Evolutionary conservation across 129 eudicot species (phyloP).

Genomic region (Tanacetum coccineum): DNA sequence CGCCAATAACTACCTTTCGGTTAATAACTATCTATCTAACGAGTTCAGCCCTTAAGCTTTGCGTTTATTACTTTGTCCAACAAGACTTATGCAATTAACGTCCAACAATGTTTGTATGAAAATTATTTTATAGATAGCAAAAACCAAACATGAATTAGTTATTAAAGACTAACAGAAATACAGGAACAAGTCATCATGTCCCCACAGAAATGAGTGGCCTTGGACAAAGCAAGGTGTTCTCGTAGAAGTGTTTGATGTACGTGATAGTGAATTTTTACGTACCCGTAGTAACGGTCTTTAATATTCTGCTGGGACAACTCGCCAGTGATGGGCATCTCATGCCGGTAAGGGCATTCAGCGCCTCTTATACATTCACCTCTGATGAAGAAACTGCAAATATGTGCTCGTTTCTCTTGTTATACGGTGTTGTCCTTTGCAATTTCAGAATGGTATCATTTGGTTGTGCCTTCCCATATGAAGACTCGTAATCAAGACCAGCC

Average conservation of each 20-base stretch:
- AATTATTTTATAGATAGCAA: not conserved
- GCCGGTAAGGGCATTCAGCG: conserved; percentile 97
- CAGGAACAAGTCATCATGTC: not conserved
- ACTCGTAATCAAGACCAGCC: conserved; percentile 88
- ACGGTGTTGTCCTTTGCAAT: conserved; percentile 93
- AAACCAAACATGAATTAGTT: not conserved
- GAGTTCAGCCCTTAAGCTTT: no score
- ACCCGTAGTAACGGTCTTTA: conserved; percentile 98
- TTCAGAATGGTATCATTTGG: conserved; percentile 90
- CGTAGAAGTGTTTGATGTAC: not conserved
- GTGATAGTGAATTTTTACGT: conserved; percentile 19
- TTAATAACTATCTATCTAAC: no score
- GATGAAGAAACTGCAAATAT: conserved; percentile 87
- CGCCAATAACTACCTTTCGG: no score
- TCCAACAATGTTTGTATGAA: not conserved
- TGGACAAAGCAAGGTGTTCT: not conserved
- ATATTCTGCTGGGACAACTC: conserved; percentile 93
- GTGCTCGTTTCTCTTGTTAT: conserved; percentile 95
- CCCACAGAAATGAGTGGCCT: not conserved
- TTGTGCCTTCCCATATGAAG: conserved; percentile 49
- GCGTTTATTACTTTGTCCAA: no score
- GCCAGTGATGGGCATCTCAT: conserved; percentile 97
- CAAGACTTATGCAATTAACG: no score
- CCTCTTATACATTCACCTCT: conserved; percentile 99
- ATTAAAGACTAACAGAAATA: not conserved